Evolutionary conservation across 2,329 filamentous ascomycete species (phyloP).

Genomic region (Trichophyton mentagrophytes): DNA sequence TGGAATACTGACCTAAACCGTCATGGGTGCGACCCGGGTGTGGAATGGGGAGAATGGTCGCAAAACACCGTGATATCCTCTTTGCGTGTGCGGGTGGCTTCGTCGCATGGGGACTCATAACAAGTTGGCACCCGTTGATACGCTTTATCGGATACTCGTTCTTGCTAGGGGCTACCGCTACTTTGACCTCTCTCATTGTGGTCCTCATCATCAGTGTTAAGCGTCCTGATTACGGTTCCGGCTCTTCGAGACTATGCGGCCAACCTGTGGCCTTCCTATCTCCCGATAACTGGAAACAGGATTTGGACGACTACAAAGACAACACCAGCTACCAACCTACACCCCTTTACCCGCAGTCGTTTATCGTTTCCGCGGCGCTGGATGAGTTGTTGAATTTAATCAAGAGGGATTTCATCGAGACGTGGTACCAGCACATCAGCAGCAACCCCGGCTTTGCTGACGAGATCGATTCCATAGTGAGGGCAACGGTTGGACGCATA

Average conservation of each 20-base stretch:
- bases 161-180: conserved; percentile 49
- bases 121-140: conserved; percentile 68
- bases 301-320: conserved; percentile 53
- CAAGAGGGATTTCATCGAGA: conserved; percentile 68
- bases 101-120: conserved; percentile 75
- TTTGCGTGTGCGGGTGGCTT: conserved; percentile 37
- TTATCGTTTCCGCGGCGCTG: conserved; percentile 64
- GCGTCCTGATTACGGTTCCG: conserved; percentile 32
- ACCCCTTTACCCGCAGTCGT: conserved; percentile 62
- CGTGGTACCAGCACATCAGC: conserved; percentile 84
- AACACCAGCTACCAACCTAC: conserved; percentile 54
- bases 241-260: conserved; percentile 21
- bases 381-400: conserved; percentile 67
- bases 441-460: conserved; percentile 66
- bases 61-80: conserved; percentile 32
- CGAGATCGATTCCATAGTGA: conserved; percentile 70
- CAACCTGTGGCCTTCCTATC: conserved; percentile 46
- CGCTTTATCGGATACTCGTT: conserved; percentile 82
- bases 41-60: conserved; percentile 30
- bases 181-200: conserved; percentile 44
- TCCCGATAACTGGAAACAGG: conserved; percentile 53
- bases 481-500: conserved; percentile 57
- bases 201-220: conserved; percentile 47
- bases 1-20: background rate
- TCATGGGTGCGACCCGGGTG: background rate